Percentiles rank a stretch among this genome's conserved stretches.
Evolutionary conservation across 768 basidiomycete species (phyloP).

Genomic region (Pulveroboletus sp.): DNA sequence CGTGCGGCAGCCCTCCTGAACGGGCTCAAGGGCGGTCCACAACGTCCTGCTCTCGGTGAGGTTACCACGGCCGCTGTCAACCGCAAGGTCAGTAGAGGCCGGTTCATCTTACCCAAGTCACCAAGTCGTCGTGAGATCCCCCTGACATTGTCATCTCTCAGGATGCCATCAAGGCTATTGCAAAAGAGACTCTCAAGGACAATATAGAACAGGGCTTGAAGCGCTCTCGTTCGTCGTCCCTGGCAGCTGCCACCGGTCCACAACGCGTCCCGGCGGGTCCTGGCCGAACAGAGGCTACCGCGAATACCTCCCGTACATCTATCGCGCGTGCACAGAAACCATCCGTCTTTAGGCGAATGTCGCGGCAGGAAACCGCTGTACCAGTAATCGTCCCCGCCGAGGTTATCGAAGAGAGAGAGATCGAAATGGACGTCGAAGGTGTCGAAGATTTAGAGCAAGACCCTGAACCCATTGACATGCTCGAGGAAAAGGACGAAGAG

Average conservation of each 20-base stretch:
- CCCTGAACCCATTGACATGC: constrained; percentile 35
- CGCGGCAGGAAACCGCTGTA: constrained; percentile 37
- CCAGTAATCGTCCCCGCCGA: constrained; percentile 38
- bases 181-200: constrained; percentile 58
- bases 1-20: constrained; percentile 42
- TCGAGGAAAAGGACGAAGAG: constrained; percentile 56
- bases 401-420: constrained; percentile 44
- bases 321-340: constrained; percentile 24
- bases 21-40: constrained; percentile 49
- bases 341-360: constrained; percentile 40
- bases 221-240: constrained; percentile 62
- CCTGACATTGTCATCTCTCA: constrained; percentile 12
- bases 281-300: constrained; percentile 42
- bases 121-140: background rate
- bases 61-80: constrained; percentile 76
- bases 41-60: constrained; percentile 74
- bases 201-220: constrained; percentile 46
- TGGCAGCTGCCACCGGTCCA: constrained; percentile 53
- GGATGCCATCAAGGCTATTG: constrained; percentile 43
- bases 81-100: constrained; percentile 52
- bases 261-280: constrained; percentile 71
- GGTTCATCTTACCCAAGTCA: background rate
- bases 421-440: constrained; percentile 55
- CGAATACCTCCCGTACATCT: constrained; percentile 36
- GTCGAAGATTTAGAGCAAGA: constrained; percentile 38